Percentiles rank a stretch among this genome's conserved stretches.
phyloP scores from a whole-genome alignment of 305 asterid genomes.

The Withania somnifera region DNA sequence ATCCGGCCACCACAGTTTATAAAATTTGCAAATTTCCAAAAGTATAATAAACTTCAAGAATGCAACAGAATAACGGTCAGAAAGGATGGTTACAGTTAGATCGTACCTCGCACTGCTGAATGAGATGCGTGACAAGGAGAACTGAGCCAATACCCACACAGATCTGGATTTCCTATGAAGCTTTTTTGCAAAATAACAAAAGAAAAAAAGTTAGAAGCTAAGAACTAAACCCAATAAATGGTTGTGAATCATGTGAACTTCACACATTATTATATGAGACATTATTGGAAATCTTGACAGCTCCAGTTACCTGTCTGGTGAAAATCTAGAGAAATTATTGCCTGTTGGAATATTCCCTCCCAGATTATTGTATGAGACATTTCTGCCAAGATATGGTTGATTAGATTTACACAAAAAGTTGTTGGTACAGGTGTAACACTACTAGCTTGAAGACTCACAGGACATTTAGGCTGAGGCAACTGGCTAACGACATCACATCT shows the following conservation, averaged over 20 bases:
- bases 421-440: not conserved
- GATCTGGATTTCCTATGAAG: slow-evolving; percentile 74
- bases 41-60: not conserved
- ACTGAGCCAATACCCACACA: slow-evolving; percentile 74
- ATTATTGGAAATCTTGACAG: not conserved
- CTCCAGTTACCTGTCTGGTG: slow-evolving; percentile 56
- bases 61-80: not conserved
- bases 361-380: slow-evolving; percentile 73
- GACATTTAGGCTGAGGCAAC: slow-evolving; percentile 57
- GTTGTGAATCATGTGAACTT: not conserved
- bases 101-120: slow-evolving; percentile 50
- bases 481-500: slow-evolving; percentile 53
- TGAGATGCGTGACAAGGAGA: slow-evolving; percentile 56
- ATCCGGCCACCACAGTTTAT: not conserved
- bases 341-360: slow-evolving; percentile 79
- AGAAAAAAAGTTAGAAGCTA: not conserved
- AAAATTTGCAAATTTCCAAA: not conserved
- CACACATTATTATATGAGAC: no score
- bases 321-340: slow-evolving; percentile 82
- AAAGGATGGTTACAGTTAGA: not conserved
- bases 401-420: not conserved
- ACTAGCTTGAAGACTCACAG: slow-evolving; percentile 41
- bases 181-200: slow-evolving; percentile 17
- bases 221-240: not conserved
- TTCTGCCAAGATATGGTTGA: slow-evolving; percentile 28